Conservation (phyloP, 306 rosid genomes). For the Glycyrrhiza uralensis region DNA sequence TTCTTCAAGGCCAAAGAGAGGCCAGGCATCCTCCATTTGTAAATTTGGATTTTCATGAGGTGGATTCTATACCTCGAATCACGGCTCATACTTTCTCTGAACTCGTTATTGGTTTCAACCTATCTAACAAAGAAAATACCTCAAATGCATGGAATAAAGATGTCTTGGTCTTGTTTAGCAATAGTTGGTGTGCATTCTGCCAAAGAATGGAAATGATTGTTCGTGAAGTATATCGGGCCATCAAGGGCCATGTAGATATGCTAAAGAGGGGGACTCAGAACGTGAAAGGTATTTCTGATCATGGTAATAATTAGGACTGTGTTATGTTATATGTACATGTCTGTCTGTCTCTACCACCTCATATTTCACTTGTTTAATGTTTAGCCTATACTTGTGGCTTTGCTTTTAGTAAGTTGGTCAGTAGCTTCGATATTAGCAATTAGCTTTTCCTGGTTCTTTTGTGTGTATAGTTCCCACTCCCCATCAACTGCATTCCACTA, state of each 20-base stretch:
- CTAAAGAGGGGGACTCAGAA: constrained; percentile 46
- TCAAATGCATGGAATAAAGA: constrained; percentile 62
- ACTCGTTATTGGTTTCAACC: constrained; percentile 64
- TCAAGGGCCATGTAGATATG: constrained; percentile 49
- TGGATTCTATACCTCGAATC: constrained; percentile 77
- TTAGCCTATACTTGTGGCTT: background rate
- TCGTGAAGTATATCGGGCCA: constrained; percentile 71
- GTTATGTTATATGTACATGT: background rate
- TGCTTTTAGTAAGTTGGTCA: constrained; percentile 1
- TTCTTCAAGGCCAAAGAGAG: constrained; percentile 48
- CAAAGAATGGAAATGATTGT: constrained; percentile 87
- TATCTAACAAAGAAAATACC: constrained; percentile 45
- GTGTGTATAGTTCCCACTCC: background rate
- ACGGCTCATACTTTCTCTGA: constrained; percentile 61
- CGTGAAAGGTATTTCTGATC: constrained; percentile 32
- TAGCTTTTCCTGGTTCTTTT: background rate
- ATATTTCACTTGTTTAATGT: constrained; percentile 5
- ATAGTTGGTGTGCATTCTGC: constrained; percentile 93
- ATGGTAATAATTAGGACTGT: constrained; percentile 40
- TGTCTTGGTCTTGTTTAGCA: constrained; percentile 87
- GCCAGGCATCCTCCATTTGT: constrained; percentile 77
- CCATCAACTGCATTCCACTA: background rate
- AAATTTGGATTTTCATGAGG: constrained; percentile 86
- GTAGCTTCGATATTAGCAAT: background rate
- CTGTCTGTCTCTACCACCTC: background rate